Conservation (phyloP, 305 asterid genomes). For the Fraxinus paxiana region DNA sequence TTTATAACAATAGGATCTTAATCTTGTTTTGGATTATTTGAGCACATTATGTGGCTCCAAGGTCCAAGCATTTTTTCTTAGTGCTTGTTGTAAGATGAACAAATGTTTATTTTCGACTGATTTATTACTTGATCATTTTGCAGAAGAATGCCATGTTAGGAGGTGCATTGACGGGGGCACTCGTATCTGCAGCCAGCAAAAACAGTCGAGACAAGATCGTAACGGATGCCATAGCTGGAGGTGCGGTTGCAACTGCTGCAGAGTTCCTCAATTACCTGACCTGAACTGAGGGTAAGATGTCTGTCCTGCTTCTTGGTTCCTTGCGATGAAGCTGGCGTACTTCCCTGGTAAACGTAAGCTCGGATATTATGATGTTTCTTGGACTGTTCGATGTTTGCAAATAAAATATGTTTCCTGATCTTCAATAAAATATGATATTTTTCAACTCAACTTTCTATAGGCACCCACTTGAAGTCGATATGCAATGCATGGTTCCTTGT, state of each 20-base stretch:
- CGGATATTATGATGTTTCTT: background rate
- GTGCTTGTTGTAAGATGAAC: background rate
- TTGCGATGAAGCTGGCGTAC: background rate
- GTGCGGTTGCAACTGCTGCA: slow-evolving; percentile 73
- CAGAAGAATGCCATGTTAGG: slow-evolving; percentile 75
- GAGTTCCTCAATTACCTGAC: slow-evolving; percentile 49
- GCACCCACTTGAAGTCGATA: background rate
- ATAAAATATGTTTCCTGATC: background rate
- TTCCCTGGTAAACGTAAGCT: background rate
- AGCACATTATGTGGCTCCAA: background rate
- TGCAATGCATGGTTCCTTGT: background rate
- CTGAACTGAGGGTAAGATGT: slow-evolving; percentile 19
- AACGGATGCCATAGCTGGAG: slow-evolving; percentile 57
- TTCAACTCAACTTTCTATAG: background rate
- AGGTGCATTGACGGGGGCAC: slow-evolving; percentile 65
- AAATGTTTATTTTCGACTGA: background rate
- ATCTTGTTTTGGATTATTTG: background rate
- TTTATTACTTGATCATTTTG: slow-evolving; percentile 6
- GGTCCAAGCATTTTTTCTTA: background rate
- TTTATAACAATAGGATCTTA: background rate
- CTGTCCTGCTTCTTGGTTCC: background rate
- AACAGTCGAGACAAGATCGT: slow-evolving; percentile 53
- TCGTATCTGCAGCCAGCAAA: slow-evolving; percentile 45
- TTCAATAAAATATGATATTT: background rate
- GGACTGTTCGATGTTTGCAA: background rate